Conservation (phyloP, 163 green algal species). For the Chlorella variabilis region DNA sequence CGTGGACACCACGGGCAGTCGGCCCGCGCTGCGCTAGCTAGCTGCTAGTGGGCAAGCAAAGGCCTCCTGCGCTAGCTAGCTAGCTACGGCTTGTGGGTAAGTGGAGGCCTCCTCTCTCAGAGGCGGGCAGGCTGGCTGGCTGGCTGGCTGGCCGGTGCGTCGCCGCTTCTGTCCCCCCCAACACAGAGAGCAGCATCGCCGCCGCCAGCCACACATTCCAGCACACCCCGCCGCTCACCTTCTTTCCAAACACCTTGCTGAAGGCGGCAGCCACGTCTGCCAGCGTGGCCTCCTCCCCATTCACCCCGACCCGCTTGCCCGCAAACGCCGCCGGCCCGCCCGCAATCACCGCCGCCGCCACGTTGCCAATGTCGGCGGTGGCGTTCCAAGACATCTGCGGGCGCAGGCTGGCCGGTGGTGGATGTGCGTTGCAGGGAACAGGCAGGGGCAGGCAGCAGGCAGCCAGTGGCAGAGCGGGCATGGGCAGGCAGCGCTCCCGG, state of each 20-base stretch:
- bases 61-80: too few relatives aligned
- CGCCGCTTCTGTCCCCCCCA: background rate
- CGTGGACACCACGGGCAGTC: background rate
- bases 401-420: too few relatives aligned
- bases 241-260: slow-evolving; percentile 12
- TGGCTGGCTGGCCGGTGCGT: too few relatives aligned
- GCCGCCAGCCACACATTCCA: background rate
- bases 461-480: too few relatives aligned
- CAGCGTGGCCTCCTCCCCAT: slow-evolving; percentile 11
- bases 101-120: too few relatives aligned
- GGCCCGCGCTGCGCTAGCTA: too few relatives aligned
- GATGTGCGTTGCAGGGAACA: too few relatives aligned
- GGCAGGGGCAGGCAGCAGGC: background rate
- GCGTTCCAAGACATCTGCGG: slow-evolving; percentile 22
- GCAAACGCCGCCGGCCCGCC: slow-evolving; percentile 15
- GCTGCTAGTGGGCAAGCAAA: too few relatives aligned
- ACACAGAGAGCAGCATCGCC: background rate
- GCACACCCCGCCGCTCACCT: background rate
- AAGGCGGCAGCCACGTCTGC: slow-evolving; percentile 24
- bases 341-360: slow-evolving; percentile 35
- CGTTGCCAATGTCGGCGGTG: slow-evolving; percentile 38
- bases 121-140: too few relatives aligned
- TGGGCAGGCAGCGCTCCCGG: too few relatives aligned
- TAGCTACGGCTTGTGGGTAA: too few relatives aligned
- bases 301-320: background rate